These are phyloP conservation scores for Puccinia novopanici DNA, from an alignment of 1,284 basidiomycete species.

Conservation along the genomic window DNA sequence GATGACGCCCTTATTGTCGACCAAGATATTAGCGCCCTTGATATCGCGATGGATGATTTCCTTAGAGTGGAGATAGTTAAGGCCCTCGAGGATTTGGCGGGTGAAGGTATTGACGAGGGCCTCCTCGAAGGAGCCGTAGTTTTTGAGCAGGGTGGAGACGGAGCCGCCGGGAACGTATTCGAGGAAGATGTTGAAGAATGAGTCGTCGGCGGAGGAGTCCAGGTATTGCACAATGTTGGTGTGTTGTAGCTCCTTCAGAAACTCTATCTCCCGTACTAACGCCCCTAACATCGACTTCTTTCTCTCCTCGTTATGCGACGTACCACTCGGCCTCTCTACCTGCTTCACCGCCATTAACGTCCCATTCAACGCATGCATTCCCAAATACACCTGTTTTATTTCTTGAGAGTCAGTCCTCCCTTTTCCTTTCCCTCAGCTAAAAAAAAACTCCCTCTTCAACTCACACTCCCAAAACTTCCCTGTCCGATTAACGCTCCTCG, in stretches of 20 bases:
- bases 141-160: constrained; percentile 85
- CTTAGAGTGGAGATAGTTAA: constrained; percentile 87
- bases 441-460: neutral
- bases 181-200: constrained; percentile 93
- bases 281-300: constrained; percentile 95
- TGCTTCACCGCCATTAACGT: constrained; percentile 99
- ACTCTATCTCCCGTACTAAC: constrained; percentile 91
- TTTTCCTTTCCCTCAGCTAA: constrained; percentile 37
- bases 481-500: constrained; percentile 96
- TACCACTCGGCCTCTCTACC: constrained; percentile 86
- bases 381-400: constrained; percentile 67
- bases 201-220: constrained; percentile 83
- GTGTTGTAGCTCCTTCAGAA: constrained; percentile 91
- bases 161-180: constrained; percentile 99
- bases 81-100: constrained; percentile 85
- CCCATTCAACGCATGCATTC: constrained; percentile 92
- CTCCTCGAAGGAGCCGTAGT: constrained; percentile 96
- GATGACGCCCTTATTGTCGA: constrained; percentile 96
- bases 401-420: constrained; percentile 42
- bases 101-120: constrained; percentile 91
- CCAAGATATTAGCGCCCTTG: constrained; percentile 96
- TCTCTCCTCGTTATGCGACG: constrained; percentile 83
- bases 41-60: constrained; percentile 98
- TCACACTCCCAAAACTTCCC: constrained; percentile 88
- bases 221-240: constrained; percentile 63